Evolutionary conservation across 139 green algal genomes (phyloP), one percentile per base, ranked within the genome.

Genomic region (Choricystis sp.): DNA sequence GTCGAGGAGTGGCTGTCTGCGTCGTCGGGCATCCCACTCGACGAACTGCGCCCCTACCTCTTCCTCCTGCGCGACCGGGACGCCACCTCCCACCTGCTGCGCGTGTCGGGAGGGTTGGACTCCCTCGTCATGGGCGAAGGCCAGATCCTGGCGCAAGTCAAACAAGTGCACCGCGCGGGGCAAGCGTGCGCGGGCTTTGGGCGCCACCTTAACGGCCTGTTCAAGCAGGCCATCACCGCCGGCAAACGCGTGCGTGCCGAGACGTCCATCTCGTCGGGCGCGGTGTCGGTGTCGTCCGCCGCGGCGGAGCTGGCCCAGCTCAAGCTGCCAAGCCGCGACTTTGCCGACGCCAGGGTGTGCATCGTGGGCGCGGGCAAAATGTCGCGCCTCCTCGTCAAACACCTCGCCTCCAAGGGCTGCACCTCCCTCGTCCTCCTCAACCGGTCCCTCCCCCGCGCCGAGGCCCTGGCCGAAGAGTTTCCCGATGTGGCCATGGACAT

Each of bases 311-410:
- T 99, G 4, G 87, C 85, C 24, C 83, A 90, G 78, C 83, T 99
- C 48, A 99, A 99, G 81, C 84, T 99, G 31, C 89, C 92, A 55
- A 82, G 70, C n/a, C 77, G 86, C 68, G 83, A 75, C 68, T 92
- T 89, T 52, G 66, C 80, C 30, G 85, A 89, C 57, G 82, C 85
- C 48, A 70, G 61, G 52, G 77, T 97, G 3, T 86, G 79, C 78
- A 97, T 99, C 79, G 95, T 99, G 48, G 94, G 94, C 22, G 94
- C 94, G 16, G 94, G 94, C 71, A 98, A 94, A 74, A 99, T 99
- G 94, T 91, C 84, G 23, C 83, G 79, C 29, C 79, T 99, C 63
- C 85, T 99, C 57, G 91, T 99, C 5, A 98, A 98, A 85, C 94
- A 99, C 75, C 76, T 98, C 59, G 62, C 75, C 26, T 92, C 83